These are phyloP conservation scores for Hypoxylon sp. DNA, from an alignment of 2,329 filamentous ascomycete genomes.

Conservation along the genomic window DNA sequence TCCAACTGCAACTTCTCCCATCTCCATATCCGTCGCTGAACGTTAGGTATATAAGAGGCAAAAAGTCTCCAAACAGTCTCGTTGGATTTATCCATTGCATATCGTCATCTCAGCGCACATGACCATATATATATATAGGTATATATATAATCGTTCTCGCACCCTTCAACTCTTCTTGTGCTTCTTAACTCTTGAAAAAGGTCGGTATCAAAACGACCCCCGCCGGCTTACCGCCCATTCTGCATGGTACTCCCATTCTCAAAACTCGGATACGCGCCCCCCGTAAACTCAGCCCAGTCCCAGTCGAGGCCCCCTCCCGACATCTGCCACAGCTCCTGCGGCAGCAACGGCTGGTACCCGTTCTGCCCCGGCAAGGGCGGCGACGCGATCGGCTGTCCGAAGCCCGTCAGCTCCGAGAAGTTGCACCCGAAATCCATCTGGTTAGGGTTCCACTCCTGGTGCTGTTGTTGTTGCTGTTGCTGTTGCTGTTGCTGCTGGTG, in stretches of 20 bases:
- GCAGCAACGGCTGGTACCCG: slow-evolving; percentile 83
- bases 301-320: slow-evolving; percentile 97
- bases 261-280: slow-evolving; percentile 72
- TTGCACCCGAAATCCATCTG: slow-evolving; percentile 58
- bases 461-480: slow-evolving; percentile 43
- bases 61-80: too few relatives aligned
- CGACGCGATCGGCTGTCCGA: slow-evolving; percentile 52
- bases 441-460: slow-evolving; percentile 56
- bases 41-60: too few relatives aligned
- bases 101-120: too few relatives aligned
- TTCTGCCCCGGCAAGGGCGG: slow-evolving; percentile 33
- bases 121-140: too few relatives aligned
- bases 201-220: too few relatives aligned
- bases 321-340: slow-evolving; percentile 94
- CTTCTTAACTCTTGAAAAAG: not conserved
- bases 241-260: slow-evolving; percentile 66
- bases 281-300: slow-evolving; percentile 78
- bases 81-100: too few relatives aligned
- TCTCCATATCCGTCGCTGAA: not conserved
- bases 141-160: too few relatives aligned
- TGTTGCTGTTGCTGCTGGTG: slow-evolving; percentile 12
- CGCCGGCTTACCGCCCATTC: slow-evolving; percentile 18
- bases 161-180: too few relatives aligned
- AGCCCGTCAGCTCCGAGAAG: slow-evolving; percentile 61
- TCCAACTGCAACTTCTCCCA: not conserved